Evolutionary conservation across 2,329 filamentous ascomycete genomes (phyloP).

Genomic region (Colletotrichum sp.): DNA sequence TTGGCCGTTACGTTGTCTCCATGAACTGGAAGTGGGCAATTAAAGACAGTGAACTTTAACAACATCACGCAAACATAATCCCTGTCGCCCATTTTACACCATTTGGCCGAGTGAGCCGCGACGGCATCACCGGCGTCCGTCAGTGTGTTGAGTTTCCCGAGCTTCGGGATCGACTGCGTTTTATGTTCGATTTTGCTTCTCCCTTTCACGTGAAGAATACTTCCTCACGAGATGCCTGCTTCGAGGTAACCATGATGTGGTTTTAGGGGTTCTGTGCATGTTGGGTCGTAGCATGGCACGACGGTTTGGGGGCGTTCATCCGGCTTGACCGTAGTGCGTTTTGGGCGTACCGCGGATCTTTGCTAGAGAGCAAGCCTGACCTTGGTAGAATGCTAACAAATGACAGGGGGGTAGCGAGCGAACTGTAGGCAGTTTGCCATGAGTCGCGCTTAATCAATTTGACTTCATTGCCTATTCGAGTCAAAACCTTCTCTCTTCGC

Average conservation of each 20-base stretch:
- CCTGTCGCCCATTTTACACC: background rate
- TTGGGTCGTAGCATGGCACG: background rate
- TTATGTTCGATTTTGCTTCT: background rate
- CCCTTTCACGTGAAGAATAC: background rate
- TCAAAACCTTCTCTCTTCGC: background rate
- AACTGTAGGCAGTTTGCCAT: background rate
- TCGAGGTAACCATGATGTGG: background rate
- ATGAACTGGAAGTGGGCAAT: background rate
- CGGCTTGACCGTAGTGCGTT: background rate
- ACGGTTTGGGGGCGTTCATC: background rate
- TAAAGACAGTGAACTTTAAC: background rate
- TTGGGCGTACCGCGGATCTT: background rate
- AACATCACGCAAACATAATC: background rate
- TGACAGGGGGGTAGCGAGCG: background rate
- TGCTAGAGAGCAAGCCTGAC: background rate
- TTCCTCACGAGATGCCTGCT: background rate
- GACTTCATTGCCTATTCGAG: conserved; percentile 8
- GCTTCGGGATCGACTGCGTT: background rate
- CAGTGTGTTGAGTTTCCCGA: background rate
- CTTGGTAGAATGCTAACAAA: background rate
- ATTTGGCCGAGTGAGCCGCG: background rate
- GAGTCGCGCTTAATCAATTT: conserved; percentile 15
- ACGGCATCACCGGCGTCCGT: background rate
- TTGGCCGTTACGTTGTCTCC: background rate
- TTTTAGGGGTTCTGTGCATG: background rate